These are phyloP conservation scores for Eucalyptus lansdowneana DNA, from an alignment of 345 rosid genomes.

Conservation along the genomic window DNA sequence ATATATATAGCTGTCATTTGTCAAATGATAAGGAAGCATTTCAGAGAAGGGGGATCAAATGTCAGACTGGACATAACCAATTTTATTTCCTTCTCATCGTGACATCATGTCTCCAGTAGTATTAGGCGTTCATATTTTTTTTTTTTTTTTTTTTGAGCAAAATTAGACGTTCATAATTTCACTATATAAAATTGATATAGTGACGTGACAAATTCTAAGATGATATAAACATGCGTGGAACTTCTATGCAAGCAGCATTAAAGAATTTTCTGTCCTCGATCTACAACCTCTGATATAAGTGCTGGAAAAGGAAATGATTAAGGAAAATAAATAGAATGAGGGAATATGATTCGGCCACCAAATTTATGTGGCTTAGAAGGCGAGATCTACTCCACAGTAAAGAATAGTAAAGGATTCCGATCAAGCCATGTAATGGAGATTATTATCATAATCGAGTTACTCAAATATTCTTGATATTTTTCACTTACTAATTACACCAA, in stretches of 20 bases:
- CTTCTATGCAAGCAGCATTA: neutral
- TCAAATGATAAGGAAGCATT: neutral
- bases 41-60: neutral
- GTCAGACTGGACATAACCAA: neutral
- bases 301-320: no score
- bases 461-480: neutral
- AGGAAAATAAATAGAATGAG: no score
- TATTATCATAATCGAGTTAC: neutral
- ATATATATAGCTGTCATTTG: neutral
- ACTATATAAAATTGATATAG: neutral
- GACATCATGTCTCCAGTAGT: neutral
- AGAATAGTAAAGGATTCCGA: slow-evolving; percentile 6
- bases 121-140: no score
- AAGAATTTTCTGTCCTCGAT: neutral
- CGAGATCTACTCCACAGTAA: neutral
- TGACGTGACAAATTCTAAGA: neutral
- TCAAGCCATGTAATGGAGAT: neutral
- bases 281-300: no score
- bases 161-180: no score
- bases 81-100: neutral
- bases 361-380: neutral
- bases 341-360: no score
- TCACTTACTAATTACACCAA: neutral
- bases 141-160: no score
- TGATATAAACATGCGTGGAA: neutral